A percentile compares a stretch with the other conserved stretches of the same genome.
Evolutionary conservation across 495 filamentous ascomycete species (phyloP).

Genomic region (Talaromyces adpressus): DNA sequence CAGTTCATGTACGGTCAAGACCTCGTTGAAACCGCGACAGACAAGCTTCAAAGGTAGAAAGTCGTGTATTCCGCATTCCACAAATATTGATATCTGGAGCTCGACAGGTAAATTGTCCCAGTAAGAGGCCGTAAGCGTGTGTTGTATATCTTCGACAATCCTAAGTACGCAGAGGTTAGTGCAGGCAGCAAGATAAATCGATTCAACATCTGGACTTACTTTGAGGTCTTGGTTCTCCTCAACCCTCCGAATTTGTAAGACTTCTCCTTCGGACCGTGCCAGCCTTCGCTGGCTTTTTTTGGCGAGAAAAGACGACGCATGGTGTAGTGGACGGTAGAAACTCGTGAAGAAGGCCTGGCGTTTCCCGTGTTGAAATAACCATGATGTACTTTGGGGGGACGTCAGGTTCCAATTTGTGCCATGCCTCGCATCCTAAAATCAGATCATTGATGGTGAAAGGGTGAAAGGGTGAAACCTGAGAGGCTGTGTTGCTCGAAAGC

Average conservation of each 20-base stretch:
- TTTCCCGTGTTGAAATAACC: neutral
- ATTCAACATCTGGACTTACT: neutral
- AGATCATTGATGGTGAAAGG: neutral
- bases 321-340: neutral
- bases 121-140: constrained; percentile 20
- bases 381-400: neutral
- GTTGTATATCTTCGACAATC: neutral
- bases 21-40: constrained; percentile 30
- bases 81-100: constrained; percentile 39
- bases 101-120: constrained; percentile 37
- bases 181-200: neutral
- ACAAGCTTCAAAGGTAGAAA: constrained; percentile 32
- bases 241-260: neutral
- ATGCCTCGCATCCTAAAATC: neutral
- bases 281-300: neutral
- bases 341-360: neutral
- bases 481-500: neutral
- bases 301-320: constrained; percentile 5
- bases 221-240: neutral
- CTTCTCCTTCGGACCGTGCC: neutral
- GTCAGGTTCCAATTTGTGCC: constrained; percentile 1
- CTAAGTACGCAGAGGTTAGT: neutral
- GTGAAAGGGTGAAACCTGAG: neutral
- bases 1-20: constrained; percentile 33
- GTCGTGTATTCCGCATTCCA: constrained; percentile 32